Conservation (phyloP, 495 filamentous ascomycete genomes). For the Tuber umbilicatum region DNA sequence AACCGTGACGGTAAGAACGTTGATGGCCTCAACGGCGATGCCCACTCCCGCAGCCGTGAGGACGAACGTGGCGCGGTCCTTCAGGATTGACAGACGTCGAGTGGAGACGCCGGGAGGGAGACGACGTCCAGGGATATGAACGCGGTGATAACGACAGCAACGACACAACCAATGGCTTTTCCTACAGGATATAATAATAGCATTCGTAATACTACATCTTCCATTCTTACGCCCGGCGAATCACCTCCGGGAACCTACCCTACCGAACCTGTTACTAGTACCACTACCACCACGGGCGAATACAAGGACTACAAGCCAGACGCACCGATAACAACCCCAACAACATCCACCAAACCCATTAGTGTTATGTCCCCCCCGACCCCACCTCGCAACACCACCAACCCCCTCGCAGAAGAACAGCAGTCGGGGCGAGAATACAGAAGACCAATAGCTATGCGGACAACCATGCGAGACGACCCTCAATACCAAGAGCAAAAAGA, state of each 20-base stretch:
- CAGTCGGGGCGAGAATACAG: conserved; percentile 2
- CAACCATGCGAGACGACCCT: conserved; percentile 32
- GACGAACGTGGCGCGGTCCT: conserved; percentile 13
- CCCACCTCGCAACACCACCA: background rate
- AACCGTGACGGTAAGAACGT: background rate
- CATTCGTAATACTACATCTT: conserved; percentile 17
- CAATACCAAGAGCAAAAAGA: conserved; percentile 33
- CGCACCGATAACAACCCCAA: background rate
- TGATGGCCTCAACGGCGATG: background rate
- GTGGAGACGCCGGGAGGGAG: conserved; percentile 24
- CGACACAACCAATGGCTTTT: conserved; percentile 15
- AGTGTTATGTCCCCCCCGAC: background rate
- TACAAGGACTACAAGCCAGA: conserved; percentile 8
- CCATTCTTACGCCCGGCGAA: conserved; percentile 21
- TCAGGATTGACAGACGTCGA: conserved; percentile 41
- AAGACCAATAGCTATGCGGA: conserved; percentile 27
- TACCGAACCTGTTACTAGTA: conserved; percentile 8
- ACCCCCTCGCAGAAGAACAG: conserved; percentile 4
- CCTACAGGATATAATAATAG: conserved; percentile 7
- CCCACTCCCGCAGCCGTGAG: conserved; percentile 16
- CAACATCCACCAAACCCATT: background rate
- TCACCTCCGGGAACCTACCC: conserved; percentile 21
- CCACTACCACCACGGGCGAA: conserved; percentile 4
- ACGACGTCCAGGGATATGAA: conserved; percentile 14
- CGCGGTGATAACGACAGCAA: background rate